Evolutionary conservation across 2,329 filamentous ascomycete species (phyloP).

Genomic region (Didymella arachidicola): DNA sequence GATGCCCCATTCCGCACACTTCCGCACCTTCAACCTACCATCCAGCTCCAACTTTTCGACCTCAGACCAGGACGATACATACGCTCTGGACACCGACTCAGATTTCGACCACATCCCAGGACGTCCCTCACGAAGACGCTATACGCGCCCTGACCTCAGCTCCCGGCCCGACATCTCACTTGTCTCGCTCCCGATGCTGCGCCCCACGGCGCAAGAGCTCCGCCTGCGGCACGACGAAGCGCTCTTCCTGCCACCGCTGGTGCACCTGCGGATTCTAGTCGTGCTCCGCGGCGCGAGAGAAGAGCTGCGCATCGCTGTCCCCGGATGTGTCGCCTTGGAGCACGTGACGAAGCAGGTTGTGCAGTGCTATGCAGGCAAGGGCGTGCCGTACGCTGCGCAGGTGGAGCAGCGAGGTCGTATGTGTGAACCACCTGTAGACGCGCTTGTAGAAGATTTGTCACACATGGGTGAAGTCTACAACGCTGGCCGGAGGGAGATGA

Average conservation of each 20-base stretch:
- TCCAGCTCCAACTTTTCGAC: neutral
- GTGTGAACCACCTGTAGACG: neutral
- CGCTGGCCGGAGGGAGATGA: neutral
- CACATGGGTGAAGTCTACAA: neutral
- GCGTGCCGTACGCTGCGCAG: neutral
- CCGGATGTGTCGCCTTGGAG: neutral
- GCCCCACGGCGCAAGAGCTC: neutral
- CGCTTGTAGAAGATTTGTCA: neutral
- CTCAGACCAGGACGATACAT: neutral
- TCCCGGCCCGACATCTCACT: neutral
- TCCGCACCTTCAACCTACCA: neutral
- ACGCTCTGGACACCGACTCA: constrained; percentile 1
- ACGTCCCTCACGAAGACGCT: neutral
- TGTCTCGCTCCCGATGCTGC: neutral
- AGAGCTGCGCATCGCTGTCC: neutral
- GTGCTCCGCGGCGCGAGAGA: neutral
- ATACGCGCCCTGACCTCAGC: neutral
- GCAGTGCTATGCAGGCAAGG: neutral
- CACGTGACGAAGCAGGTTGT: constrained; percentile 2
- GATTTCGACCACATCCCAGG: neutral
- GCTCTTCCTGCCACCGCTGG: constrained; percentile 2
- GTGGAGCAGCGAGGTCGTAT: constrained; percentile 7
- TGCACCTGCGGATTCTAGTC: constrained; percentile 5
- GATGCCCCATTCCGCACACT: neutral
- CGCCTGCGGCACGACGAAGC: neutral